Conservation (phyloP, 441 rosid genomes). For the Francoa sonchifolia region DNA sequence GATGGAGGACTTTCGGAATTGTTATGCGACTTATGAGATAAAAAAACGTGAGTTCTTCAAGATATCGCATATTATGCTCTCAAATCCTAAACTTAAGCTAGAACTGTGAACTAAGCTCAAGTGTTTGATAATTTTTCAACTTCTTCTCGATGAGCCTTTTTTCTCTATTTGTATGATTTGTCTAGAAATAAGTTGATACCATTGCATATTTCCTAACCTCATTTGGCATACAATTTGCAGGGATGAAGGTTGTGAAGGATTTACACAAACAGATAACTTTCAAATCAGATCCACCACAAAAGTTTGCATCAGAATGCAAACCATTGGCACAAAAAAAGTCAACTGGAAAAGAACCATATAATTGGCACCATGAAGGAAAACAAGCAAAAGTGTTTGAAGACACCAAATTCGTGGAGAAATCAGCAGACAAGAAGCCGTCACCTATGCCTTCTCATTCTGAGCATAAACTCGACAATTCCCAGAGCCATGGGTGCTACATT, state of each 20-base stretch:
- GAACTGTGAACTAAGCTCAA: not conserved
- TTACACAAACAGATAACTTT: slow-evolving; percentile 39
- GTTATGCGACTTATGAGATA: slow-evolving; percentile 54
- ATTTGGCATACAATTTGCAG: slow-evolving; percentile 22
- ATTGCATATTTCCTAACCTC: not conserved
- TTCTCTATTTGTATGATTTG: too few species aligned
- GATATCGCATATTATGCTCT: not conserved
- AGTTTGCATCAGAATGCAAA: slow-evolving; percentile 9
- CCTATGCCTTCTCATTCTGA: slow-evolving; percentile 11
- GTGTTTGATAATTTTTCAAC: too few species aligned
- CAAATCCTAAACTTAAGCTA: not conserved
- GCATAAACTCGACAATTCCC: slow-evolving; percentile 16
- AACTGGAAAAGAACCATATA: not conserved
- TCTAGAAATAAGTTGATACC: not conserved
- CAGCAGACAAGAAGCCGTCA: too few species aligned
- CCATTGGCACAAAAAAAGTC: slow-evolving; percentile 8
- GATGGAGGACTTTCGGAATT: slow-evolving; percentile 51
- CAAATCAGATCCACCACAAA: slow-evolving; percentile 17
- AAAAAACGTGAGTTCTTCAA: slow-evolving; percentile 41
- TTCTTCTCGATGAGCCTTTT: too few species aligned
- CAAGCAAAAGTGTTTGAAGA: not conserved
- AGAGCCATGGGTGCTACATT: slow-evolving; percentile 19
- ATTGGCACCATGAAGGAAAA: not conserved
- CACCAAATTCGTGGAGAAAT: too few species aligned
- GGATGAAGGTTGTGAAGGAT: slow-evolving; percentile 49